Base-by-base conservation (phyloP, 225 moss, liverwort and hornwort species). In the Straminergon stramineum region DNA sequence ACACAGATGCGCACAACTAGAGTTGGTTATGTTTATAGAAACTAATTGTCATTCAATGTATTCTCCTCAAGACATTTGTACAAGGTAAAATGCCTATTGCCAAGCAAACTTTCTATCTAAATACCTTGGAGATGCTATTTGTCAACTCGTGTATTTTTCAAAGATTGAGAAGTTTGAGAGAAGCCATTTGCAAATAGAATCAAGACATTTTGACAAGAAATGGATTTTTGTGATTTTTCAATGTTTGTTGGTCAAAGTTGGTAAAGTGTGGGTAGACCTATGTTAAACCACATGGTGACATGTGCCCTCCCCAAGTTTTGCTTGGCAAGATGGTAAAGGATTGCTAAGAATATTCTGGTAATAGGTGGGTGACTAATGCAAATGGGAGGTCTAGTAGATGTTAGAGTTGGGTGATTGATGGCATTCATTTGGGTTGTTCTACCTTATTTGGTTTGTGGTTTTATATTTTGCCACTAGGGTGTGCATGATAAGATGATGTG, bases 281-380 rank as follows among this genome's bases (percentile, higher is more conserved):
- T 76, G 0, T 5, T 5, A 34, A 32, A 48, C 12, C 1, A 7
- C 4, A 48, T 7, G 0, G 1, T 11, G 11, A 31, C 1, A 0
- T 52, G 20, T 34, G 2, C 1, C 5, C 13, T 76, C 2, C 3
- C 3, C 5, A 22, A 77, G 3, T 53, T 8, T 48, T 10, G 20
- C 5, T 52, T 51, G 12, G 3, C 1, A 52, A 1, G 14, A 77
- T 34, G 5, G 5, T 52, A 35, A 77, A 53, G 3, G 21, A 5
- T 20, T 77, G 28, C 2, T 48, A 21, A 5, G 8, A 22, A n/a
- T n/a, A n/a, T 76, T 52, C 21, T 76, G 1, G 13, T 34, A 77
- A 21, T 34, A 4, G 13, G 2, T 52, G 52, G 30, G 13, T 76
- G 13, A 52, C 21, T 32, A 34, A 76, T 13, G 7, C 52, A 34